Evolutionary conservation across 2,329 filamentous ascomycete genomes (phyloP), one percentile per base, ranked within the genome.

Genomic region (Fusarium mexicanum): DNA sequence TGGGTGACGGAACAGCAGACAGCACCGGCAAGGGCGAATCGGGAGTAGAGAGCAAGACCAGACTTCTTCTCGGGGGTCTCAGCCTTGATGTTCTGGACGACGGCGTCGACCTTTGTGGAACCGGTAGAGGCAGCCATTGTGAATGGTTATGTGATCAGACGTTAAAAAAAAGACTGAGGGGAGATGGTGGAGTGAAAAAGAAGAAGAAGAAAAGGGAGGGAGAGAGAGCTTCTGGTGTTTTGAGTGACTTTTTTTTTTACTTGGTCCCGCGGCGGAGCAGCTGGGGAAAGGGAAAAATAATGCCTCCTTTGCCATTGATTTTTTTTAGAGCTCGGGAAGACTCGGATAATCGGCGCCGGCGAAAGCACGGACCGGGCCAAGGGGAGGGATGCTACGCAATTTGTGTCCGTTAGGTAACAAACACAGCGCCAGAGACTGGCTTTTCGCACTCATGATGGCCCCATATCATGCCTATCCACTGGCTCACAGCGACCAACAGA

Each of bases 1-100:
- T 99, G 96, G 83, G 96, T 99, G 87, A 98, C 88, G 80, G 95
- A 96, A 87, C 96, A 99, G 92, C 96, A 98, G 89, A 98, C 88
- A 80, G 96, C 96, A 87, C 96, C 96, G 81, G 96, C 95, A 81
- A 99, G 93, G 87, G 96, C 96, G 88, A 98, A 98, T 86, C 94
- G 91, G 81, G 94, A 94, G 92, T 98, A 98, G 80, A 99, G 94
- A 70, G 84, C 87, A 78, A 95, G 9, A 77, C 86, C 87, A 74
- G 82, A 82, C 72, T 85, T 83, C 83, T 86, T 83, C 74, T 80
- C 73, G 66, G 84, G 83, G 74, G 84, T 82, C 69, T 79, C 79
- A 76, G 81, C 82, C 78, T 83, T 83, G 77, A 82, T 80, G 75
- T 81, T 81, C 80, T 84, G 80, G 79, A 85, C 81, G 78, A 84